These are phyloP conservation scores for Vigna hirtella DNA, from an alignment of 306 rosid species.

Conservation along the genomic window DNA sequence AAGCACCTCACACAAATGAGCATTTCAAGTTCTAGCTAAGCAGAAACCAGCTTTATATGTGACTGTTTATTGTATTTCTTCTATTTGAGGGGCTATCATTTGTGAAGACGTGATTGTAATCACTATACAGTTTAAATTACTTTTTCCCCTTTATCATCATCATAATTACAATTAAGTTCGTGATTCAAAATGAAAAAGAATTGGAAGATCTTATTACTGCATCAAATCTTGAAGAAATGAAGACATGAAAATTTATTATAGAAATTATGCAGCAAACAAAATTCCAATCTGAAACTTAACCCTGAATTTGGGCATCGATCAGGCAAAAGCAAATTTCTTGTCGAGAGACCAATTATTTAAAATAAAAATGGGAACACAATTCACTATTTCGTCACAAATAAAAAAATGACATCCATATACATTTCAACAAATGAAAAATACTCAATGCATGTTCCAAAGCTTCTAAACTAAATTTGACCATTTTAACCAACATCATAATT, in stretches of 20 bases:
- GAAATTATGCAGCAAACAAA: slow-evolving; percentile 20
- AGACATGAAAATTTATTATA: not conserved
- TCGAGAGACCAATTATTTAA: slow-evolving; percentile 18
- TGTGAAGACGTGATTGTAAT: not conserved
- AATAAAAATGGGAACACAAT: slow-evolving; percentile 5
- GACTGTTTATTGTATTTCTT: not conserved
- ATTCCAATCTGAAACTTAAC: slow-evolving; percentile 7
- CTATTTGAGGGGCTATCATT: not conserved
- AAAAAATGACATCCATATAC: not conserved
- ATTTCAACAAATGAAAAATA: slow-evolving; percentile 33
- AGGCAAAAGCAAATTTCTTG: slow-evolving; percentile 15
- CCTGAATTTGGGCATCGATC: slow-evolving; percentile 7
- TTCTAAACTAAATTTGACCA: slow-evolving; percentile 49
- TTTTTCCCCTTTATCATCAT: not conserved
- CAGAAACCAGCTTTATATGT: not conserved
- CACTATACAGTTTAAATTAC: too few species aligned
- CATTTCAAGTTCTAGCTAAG: slow-evolving; percentile 1
- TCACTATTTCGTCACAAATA: slow-evolving; percentile 11
- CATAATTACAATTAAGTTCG: not conserved
- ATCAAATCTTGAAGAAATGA: slow-evolving; percentile 37
- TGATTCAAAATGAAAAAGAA: not conserved
- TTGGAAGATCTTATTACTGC: slow-evolving; percentile 10
- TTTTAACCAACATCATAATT: slow-evolving; percentile 55
- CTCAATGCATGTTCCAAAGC: slow-evolving; percentile 25
- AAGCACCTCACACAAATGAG: not conserved